phyloP scores from a whole-genome alignment of 2,329 filamentous ascomycete species.

The Fusarium illudens region DNA sequence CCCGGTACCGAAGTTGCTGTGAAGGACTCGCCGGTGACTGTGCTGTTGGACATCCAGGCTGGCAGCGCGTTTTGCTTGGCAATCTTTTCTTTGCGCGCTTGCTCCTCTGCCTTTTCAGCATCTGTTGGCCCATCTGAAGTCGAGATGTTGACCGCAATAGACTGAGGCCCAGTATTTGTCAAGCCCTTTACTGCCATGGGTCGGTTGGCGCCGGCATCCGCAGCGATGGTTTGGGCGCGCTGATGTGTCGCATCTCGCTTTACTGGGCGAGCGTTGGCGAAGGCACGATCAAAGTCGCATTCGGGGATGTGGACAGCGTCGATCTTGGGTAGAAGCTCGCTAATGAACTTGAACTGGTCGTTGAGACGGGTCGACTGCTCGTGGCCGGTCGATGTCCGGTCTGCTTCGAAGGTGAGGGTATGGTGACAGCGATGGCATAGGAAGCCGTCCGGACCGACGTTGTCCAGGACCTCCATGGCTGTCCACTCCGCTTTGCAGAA shows the following conservation, averaged over 20 bases:
- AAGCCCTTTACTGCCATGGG: constrained; percentile 76
- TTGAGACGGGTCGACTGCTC: constrained; percentile 79
- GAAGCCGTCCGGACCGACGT: constrained; percentile 75
- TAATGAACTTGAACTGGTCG: constrained; percentile 80
- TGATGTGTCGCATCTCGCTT: constrained; percentile 73
- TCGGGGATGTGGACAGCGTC: constrained; percentile 78
- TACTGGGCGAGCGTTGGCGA: constrained; percentile 69
- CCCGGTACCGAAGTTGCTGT: constrained; percentile 43
- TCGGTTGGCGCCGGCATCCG: constrained; percentile 61
- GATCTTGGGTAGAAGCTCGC: constrained; percentile 78
- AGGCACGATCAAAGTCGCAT: constrained; percentile 75
- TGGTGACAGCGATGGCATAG: constrained; percentile 81
- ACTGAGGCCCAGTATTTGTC: constrained; percentile 71
- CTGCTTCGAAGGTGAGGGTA: constrained; percentile 70
- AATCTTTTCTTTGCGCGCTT: constrained; percentile 70
- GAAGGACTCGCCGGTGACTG: constrained; percentile 71
- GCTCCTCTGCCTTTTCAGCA: constrained; percentile 71
- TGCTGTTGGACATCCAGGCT: constrained; percentile 76
- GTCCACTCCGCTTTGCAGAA: constrained; percentile 89
- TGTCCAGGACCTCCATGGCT: constrained; percentile 86
- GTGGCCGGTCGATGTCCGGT: constrained; percentile 74
- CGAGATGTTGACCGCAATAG: constrained; percentile 75
- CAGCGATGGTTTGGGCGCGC: constrained; percentile 65
- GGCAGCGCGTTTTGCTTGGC: constrained; percentile 75
- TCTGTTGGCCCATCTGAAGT: constrained; percentile 71